Conservation (phyloP, 1,284 basidiomycete species). For the Irpex rosettiformis region DNA sequence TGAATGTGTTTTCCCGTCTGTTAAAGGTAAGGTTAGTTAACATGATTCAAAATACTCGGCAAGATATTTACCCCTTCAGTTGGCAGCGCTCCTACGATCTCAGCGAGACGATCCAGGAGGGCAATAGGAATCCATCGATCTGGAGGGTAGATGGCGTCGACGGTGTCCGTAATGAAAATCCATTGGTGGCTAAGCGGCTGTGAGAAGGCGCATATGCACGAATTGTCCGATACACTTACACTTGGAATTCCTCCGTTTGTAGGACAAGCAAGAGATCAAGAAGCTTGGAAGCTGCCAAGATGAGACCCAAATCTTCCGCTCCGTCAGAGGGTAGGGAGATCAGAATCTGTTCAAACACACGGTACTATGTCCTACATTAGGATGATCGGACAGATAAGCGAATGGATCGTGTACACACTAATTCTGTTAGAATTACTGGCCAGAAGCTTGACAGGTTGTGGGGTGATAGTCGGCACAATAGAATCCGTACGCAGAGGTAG, state of each 20-base stretch:
- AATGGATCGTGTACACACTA: slow-evolving; percentile 48
- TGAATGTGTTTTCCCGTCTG: slow-evolving; percentile 9
- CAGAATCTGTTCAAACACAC: slow-evolving; percentile 70
- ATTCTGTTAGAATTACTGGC: slow-evolving; percentile 93
- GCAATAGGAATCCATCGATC: slow-evolving; percentile 83
- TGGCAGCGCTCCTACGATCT: slow-evolving; percentile 69
- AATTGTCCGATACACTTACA: slow-evolving; percentile 48
- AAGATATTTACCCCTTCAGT: slow-evolving; percentile 31
- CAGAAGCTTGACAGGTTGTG: slow-evolving; percentile 95
- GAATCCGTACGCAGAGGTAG: slow-evolving; percentile 89
- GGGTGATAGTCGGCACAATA: slow-evolving; percentile 88
- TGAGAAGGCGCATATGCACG: slow-evolving; percentile 6
- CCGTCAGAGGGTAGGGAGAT: slow-evolving; percentile 66
- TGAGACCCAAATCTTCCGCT: slow-evolving; percentile 78
- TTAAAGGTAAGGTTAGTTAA: neutral
- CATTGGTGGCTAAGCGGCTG: slow-evolving; percentile 80
- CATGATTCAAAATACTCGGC: neutral
- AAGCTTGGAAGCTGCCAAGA: slow-evolving; percentile 91
- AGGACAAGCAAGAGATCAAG: slow-evolving; percentile 88
- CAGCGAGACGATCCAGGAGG: slow-evolving; percentile 89
- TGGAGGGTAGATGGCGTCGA: slow-evolving; percentile 89
- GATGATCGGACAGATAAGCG: neutral
- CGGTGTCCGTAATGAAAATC: slow-evolving; percentile 98
- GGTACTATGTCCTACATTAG: slow-evolving; percentile 45
- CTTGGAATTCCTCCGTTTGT: slow-evolving; percentile 97